Percentiles rank a stretch among this genome's conserved stretches.
These are phyloP conservation scores for Phialemoniopsis sp. DNA, from an alignment of 2,329 filamentous ascomycete species.

Conservation along the genomic window DNA sequence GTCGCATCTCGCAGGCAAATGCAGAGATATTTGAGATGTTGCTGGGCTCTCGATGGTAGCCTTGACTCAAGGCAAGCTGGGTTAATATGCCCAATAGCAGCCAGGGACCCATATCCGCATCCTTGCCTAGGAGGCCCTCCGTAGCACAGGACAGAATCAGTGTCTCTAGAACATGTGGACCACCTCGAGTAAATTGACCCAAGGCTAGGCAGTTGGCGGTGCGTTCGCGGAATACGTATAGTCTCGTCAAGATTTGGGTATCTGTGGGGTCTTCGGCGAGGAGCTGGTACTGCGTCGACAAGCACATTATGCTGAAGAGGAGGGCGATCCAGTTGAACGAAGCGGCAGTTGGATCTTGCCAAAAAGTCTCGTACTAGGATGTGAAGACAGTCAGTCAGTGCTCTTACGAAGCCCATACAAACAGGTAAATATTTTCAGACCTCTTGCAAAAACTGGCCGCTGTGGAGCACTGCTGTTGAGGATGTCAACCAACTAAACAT, in stretches of 20 bases:
- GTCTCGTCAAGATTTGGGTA: conserved; percentile 4
- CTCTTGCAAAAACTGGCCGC: conserved; percentile 22
- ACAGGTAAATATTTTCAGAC: conserved; percentile 7
- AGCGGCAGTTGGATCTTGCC: conserved; percentile 27
- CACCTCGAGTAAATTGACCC: conserved; percentile 35
- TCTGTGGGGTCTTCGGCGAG: conserved; percentile 7
- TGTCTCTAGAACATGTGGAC: conserved; percentile 34
- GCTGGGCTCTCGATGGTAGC: conserved; percentile 37
- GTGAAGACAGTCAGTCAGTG: background rate
- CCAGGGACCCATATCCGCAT: conserved; percentile 27
- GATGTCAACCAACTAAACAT: too few relatives aligned
- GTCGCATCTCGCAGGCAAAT: conserved; percentile 39
- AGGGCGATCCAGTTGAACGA: conserved; percentile 41
- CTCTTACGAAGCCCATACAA: background rate
- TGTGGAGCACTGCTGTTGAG: conserved; percentile 19
- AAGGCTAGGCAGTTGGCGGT: conserved; percentile 29
- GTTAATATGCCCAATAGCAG: conserved; percentile 25
- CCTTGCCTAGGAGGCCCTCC: conserved; percentile 21
- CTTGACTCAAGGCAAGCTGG: conserved; percentile 30
- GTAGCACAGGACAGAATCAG: conserved; percentile 26
- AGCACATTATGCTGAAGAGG: conserved; percentile 38
- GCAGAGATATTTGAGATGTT: conserved; percentile 33
- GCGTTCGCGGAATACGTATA: conserved; percentile 19
- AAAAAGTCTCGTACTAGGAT: conserved; percentile 37
- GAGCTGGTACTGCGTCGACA: conserved; percentile 22